Evolutionary conservation across 345 rosid genomes (phyloP).

Genomic region (Aethionema arabicum): DNA sequence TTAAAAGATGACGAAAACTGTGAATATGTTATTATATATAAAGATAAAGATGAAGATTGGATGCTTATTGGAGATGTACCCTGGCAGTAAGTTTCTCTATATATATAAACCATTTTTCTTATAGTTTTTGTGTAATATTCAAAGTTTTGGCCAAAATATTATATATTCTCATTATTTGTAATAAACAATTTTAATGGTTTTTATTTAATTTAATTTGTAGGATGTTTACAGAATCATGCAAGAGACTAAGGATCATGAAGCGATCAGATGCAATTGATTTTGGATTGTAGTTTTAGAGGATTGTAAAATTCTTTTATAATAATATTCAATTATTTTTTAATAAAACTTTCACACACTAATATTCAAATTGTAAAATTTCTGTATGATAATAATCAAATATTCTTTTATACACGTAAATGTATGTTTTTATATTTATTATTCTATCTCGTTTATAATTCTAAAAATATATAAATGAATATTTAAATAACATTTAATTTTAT

Average conservation of each 20-base stretch:
- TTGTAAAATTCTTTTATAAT: slow-evolving; percentile 2
- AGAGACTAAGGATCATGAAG: slow-evolving; percentile 58
- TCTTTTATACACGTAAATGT: no score
- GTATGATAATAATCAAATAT: background rate
- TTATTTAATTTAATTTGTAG: slow-evolving; percentile 33
- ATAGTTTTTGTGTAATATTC: background rate
- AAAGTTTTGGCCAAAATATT: background rate
- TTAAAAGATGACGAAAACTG: slow-evolving; percentile 44
- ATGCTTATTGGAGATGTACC: slow-evolving; percentile 84
- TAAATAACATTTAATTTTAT: no score
- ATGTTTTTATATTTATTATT: no score
- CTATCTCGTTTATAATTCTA: no score
- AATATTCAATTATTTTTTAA: background rate
- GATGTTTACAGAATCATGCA: slow-evolving; percentile 67
- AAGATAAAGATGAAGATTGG: slow-evolving; percentile 84
- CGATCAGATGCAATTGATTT: slow-evolving; percentile 54
- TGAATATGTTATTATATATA: slow-evolving; percentile 62
- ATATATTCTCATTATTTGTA: background rate
- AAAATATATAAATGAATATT: no score
- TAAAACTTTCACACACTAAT: background rate
- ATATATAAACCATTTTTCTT: background rate
- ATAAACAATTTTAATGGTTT: background rate
- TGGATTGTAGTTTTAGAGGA: slow-evolving; percentile 25
- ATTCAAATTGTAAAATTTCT: slow-evolving; percentile 1
- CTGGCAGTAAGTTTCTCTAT: slow-evolving; percentile 67